These are phyloP conservation scores for Ophiostoma piceae DNA, from an alignment of 2,329 filamentous ascomycete species.

Conservation along the genomic window DNA sequence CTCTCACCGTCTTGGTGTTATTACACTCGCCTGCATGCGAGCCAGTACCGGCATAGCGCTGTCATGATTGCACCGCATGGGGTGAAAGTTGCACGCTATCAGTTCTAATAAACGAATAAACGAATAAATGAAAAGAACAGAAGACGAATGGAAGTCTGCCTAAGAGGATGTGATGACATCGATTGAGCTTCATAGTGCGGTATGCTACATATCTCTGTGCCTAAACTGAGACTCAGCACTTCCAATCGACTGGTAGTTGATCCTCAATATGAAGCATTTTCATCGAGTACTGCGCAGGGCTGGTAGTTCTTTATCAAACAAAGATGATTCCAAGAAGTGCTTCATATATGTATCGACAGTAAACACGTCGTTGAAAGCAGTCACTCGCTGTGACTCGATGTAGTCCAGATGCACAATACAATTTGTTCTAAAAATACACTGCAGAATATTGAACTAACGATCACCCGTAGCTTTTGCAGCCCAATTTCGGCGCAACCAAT, in stretches of 20 bases:
- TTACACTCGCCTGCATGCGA: not conserved
- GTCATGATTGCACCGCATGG: not conserved
- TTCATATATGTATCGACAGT: not conserved
- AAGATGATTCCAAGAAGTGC: not conserved
- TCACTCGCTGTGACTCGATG: not conserved
- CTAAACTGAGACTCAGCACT: not conserved
- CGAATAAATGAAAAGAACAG: not conserved
- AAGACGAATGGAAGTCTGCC: not conserved
- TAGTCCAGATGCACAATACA: not conserved
- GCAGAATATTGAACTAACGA: not conserved
- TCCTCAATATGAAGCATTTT: not conserved
- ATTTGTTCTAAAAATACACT: constrained; percentile 8
- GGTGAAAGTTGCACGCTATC: not conserved
- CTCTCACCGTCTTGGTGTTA: not conserved
- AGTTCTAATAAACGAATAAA: not conserved
- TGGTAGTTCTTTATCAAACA: not conserved
- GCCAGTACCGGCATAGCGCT: constrained; percentile 1
- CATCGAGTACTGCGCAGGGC: no score
- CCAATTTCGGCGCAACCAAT: constrained; percentile 16
- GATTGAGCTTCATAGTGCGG: no score
- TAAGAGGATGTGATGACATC: no score
- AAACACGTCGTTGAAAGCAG: not conserved
- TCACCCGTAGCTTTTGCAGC: not conserved
- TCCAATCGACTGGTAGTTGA: not conserved
- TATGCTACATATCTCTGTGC: no score